Conservation (phyloP, 2,329 filamentous ascomycete genomes). For the Penicillium paneum region DNA sequence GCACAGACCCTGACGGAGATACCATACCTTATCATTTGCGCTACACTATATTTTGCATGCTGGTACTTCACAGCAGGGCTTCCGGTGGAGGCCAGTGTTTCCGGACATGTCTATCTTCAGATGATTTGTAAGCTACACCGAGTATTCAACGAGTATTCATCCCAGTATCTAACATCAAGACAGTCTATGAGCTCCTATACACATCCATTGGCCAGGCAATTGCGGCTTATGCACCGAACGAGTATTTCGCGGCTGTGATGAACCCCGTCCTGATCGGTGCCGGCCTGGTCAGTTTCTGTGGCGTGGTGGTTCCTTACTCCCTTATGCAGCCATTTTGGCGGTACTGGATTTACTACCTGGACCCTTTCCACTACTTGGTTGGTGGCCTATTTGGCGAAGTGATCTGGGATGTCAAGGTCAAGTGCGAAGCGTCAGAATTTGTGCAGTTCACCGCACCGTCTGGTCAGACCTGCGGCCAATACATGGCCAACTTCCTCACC, state of each 20-base stretch:
- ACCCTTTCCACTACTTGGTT: slow-evolving; percentile 45
- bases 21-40: slow-evolving; percentile 47
- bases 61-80: slow-evolving; percentile 60
- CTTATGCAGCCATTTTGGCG: slow-evolving; percentile 42
- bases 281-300: slow-evolving; percentile 40
- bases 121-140: slow-evolving; percentile 34
- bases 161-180: background rate
- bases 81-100: slow-evolving; percentile 30
- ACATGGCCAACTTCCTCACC: slow-evolving; percentile 33
- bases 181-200: slow-evolving; percentile 45
- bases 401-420: slow-evolving; percentile 40
- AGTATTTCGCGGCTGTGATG: slow-evolving; percentile 56
- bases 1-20: slow-evolving; percentile 51
- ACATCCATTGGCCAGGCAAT: slow-evolving; percentile 48
- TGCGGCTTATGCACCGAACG: slow-evolving; percentile 62
- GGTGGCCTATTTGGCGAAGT: slow-evolving; percentile 39
- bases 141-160: background rate
- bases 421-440: slow-evolving; percentile 35
- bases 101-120: slow-evolving; percentile 40
- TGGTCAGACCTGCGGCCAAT: slow-evolving; percentile 34
- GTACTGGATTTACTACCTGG: slow-evolving; percentile 46
- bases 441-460: slow-evolving; percentile 27
- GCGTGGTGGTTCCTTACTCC: slow-evolving; percentile 39
- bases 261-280: slow-evolving; percentile 56
- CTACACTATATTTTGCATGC: slow-evolving; percentile 48